phyloP scores from a whole-genome alignment of 257 asterid genomes.

The Osmanthus fragrans region DNA sequence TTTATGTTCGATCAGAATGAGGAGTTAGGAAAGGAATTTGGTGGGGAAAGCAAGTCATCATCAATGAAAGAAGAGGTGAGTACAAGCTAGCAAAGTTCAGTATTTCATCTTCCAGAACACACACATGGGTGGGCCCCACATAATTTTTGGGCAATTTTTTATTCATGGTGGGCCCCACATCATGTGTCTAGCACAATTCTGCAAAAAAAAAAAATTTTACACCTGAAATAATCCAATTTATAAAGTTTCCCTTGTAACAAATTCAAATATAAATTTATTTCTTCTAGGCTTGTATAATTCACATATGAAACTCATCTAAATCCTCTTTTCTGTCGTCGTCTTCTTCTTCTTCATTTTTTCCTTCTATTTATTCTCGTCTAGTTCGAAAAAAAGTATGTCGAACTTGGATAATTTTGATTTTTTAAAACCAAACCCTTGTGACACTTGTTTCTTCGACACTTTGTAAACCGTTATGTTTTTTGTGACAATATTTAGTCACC shows the following conservation, averaged over 20 bases:
- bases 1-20: conserved; percentile 9
- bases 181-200: too few relatives aligned
- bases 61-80: conserved; percentile 21
- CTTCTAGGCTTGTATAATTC: neutral
- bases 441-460: neutral
- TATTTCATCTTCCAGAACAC: neutral
- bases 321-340: neutral
- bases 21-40: conserved; percentile 22
- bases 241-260: too few relatives aligned
- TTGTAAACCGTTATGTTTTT: neutral
- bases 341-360: too few relatives aligned
- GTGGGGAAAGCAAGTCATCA: conserved; percentile 4
- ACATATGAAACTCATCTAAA: neutral
- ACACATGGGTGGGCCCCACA: too few relatives aligned
- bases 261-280: neutral
- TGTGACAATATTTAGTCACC: too few relatives aligned
- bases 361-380: too few relatives aligned
- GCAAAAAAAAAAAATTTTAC: too few relatives aligned
- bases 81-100: neutral
- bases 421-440: too few relatives aligned
- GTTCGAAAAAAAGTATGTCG: neutral
- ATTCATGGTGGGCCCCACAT: too few relatives aligned
- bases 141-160: too few relatives aligned
- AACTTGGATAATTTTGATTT: too few relatives aligned
- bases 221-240: too few relatives aligned